A percentile compares a stretch with the other conserved stretches of the same genome.
Evolutionary conservation across 225 moss, liverwort and hornwort species (phyloP).

Genomic region (Marchantia paleacea): DNA sequence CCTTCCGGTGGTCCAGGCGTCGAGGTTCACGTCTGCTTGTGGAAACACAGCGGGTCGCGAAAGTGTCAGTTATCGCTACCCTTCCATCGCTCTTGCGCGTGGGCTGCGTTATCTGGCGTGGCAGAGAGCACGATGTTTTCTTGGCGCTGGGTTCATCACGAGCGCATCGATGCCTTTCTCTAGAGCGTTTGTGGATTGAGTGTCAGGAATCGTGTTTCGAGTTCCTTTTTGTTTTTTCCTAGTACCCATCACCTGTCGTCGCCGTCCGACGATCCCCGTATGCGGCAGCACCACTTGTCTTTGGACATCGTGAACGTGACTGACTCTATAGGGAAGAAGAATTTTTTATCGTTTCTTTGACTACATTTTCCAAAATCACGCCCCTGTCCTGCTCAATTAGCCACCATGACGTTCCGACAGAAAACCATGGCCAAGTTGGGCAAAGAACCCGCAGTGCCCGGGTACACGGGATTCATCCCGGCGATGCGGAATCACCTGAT

Average conservation of each 20-base stretch:
- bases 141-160: background rate
- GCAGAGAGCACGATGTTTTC: background rate
- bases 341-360: background rate
- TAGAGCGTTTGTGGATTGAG: background rate
- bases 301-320: background rate
- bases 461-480: constrained; percentile 77
- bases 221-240: background rate
- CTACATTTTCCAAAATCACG: background rate
- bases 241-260: no score
- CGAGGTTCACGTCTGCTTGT: constrained; percentile 1
- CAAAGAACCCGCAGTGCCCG: constrained; percentile 78
- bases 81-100: background rate
- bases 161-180: background rate
- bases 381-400: background rate
- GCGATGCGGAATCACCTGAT: constrained; percentile 70
- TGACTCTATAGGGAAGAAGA: background rate
- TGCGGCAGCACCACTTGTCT: background rate
- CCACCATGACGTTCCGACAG: constrained; percentile 46
- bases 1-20: background rate
- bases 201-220: background rate
- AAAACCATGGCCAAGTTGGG: constrained; percentile 52
- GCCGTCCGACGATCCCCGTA: background rate
- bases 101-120: background rate
- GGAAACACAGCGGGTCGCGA: constrained; percentile 12
- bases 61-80: constrained; percentile 13